A percentile compares a stretch with the other conserved stretches of the same genome.
These are phyloP conservation scores for Odonthalia washingtoniensis DNA, from an alignment of 31 red algal genomes.

Conservation along the genomic window DNA sequence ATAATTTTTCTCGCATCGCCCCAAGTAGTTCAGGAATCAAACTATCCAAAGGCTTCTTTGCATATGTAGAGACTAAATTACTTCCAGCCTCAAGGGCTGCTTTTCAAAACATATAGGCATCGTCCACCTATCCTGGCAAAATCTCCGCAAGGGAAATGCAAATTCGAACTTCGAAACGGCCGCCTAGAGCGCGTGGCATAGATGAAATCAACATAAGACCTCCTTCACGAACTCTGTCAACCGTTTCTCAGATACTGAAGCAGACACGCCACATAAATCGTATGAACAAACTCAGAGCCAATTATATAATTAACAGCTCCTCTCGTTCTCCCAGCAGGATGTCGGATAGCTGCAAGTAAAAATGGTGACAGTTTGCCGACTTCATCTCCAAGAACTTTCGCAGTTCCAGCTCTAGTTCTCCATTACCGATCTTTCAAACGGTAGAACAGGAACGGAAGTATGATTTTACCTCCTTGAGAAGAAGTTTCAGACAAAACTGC, in stretches of 20 bases:
- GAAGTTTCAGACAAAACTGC: conserved; percentile 92
- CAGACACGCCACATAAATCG: conserved; percentile 89
- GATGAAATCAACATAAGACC: conserved; percentile 86
- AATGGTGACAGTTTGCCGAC: conserved; percentile 85
- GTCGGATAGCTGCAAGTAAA: conserved; percentile 82
- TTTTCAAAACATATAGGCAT: conserved; percentile 85
- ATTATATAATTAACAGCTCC: conserved; percentile 95
- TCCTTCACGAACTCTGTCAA: conserved; percentile 78
- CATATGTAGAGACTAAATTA: conserved; percentile 83
- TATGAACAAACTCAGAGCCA: conserved; percentile 92
- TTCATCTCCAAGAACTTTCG: conserved; percentile 93
- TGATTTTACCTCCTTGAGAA: conserved; percentile 81
- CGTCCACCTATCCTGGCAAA: conserved; percentile 80
- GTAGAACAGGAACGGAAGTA: conserved; percentile 78
- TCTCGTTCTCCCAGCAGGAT: conserved; percentile 75
- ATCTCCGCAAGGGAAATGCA: conserved; percentile 67
- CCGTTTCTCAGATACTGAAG: conserved; percentile 71
- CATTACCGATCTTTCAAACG: conserved; percentile 84
- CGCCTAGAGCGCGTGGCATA: conserved; percentile 74
- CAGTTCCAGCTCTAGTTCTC: conserved; percentile 89
- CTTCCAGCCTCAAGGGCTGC: conserved; percentile 88
- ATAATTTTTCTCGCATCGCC: conserved; percentile 82
- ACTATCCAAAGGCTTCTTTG: conserved; percentile 72
- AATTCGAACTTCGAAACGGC: conserved; percentile 78
- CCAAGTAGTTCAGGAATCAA: conserved; percentile 70